Conservation (phyloP, 768 basidiomycete genomes). For the Hericium erinaceus region DNA sequence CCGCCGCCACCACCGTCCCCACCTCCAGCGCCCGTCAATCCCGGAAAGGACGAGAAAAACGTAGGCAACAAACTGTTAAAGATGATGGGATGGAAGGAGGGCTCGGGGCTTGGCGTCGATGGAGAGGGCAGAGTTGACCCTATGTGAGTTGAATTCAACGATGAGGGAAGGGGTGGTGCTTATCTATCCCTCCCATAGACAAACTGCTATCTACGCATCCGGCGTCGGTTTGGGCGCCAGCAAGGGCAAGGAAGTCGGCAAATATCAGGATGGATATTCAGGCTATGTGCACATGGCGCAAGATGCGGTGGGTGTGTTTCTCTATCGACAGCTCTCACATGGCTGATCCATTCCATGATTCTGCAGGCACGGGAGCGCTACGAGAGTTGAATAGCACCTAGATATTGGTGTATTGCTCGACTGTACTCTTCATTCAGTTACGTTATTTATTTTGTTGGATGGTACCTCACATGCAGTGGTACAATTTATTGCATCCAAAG, state of each 20-base stretch:
- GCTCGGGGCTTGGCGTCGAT: slow-evolving; percentile 72
- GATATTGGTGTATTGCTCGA: too few relatives aligned
- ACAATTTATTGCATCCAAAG: too few relatives aligned
- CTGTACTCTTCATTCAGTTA: too few relatives aligned
- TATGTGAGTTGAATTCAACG: slow-evolving; percentile 40
- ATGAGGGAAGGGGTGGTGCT: neutral
- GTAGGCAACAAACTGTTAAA: slow-evolving; percentile 88
- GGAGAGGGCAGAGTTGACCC: slow-evolving; percentile 86
- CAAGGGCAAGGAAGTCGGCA: slow-evolving; percentile 77
- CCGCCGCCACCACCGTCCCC: slow-evolving; percentile 53
- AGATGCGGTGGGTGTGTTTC: slow-evolving; percentile 43
- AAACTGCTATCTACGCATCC: slow-evolving; percentile 78
- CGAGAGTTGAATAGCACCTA: slow-evolving; percentile 3
- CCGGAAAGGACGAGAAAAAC: slow-evolving; percentile 75
- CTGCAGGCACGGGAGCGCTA: slow-evolving; percentile 18
- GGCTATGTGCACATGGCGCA: slow-evolving; percentile 68
- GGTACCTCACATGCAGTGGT: too few relatives aligned
- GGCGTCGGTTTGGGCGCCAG: slow-evolving; percentile 90
- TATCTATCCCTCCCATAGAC: slow-evolving; percentile 29
- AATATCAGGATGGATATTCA: slow-evolving; percentile 57
- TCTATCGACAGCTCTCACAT: neutral
- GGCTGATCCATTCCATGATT: neutral
- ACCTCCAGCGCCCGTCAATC: slow-evolving; percentile 55
- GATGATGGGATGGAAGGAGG: slow-evolving; percentile 98
- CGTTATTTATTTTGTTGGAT: too few relatives aligned